These are phyloP conservation scores for Sporothrix globosa DNA, from an alignment of 2,329 filamentous ascomycete genomes.

Conservation along the genomic window DNA sequence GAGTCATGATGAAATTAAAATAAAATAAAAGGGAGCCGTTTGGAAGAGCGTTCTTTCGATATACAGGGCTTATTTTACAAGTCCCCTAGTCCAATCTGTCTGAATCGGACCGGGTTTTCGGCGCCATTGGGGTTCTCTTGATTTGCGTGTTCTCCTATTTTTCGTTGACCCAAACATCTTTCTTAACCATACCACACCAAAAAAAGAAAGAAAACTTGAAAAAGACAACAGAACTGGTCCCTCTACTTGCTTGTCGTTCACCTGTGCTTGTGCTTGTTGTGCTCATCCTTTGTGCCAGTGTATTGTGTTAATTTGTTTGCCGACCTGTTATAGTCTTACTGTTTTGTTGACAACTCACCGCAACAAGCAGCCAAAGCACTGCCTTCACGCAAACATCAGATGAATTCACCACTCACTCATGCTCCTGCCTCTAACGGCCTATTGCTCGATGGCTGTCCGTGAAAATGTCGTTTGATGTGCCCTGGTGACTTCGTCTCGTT, in stretches of 20 bases:
- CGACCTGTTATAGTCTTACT: not conserved
- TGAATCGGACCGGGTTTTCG: slow-evolving; percentile 27
- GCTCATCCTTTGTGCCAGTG: not conserved
- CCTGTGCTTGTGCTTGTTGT: not conserved
- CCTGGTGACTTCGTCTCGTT: not conserved
- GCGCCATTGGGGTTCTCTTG: slow-evolving; percentile 33
- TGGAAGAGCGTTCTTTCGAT: slow-evolving; percentile 16
- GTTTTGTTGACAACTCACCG: not conserved
- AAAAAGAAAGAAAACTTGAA: slow-evolving; percentile 26
- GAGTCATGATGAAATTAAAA: not conserved
- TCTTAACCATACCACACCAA: slow-evolving; percentile 10
- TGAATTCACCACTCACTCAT: not conserved
- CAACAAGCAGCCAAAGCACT: not conserved
- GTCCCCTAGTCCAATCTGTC: not conserved
- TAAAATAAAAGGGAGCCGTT: slow-evolving; percentile 25
- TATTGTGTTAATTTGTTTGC: not conserved
- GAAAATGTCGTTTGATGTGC: not conserved
- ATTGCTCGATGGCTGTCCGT: not conserved
- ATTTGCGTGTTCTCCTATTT: slow-evolving; percentile 15
- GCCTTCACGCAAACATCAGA: not conserved
- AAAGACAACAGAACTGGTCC: slow-evolving; percentile 23
- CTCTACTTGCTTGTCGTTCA: not conserved
- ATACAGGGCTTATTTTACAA: not conserved
- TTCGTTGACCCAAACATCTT: not conserved
- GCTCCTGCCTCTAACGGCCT: not conserved